A percentile compares a stretch with the other conserved stretches of the same genome.
Evolutionary conservation across 1,284 basidiomycete genomes (phyloP).

Genomic region (Tranzscheliella williamsii): DNA sequence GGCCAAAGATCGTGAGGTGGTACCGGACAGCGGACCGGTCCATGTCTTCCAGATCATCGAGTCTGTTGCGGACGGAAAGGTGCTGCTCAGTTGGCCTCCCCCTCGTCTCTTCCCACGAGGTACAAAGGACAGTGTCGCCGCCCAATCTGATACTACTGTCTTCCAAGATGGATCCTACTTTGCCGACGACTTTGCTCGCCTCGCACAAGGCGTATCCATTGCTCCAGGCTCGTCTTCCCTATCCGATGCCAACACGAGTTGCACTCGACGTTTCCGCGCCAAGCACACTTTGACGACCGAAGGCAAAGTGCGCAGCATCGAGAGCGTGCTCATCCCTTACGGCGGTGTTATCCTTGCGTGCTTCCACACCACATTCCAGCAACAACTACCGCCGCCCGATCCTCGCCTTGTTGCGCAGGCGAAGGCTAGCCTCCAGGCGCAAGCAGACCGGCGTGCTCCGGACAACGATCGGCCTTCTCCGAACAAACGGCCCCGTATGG

Average conservation of each 20-base stretch:
- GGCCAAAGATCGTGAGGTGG: conserved; percentile 3
- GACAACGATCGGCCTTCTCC: conserved; percentile 10
- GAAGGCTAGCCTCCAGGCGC: conserved; percentile 5
- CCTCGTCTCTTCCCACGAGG: conserved; percentile 37
- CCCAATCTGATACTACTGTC: conserved; percentile 12
- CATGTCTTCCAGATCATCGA: conserved; percentile 81
- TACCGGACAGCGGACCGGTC: conserved; percentile 43
- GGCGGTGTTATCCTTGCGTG: conserved; percentile 68
- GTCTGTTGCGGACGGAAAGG: conserved; percentile 65
- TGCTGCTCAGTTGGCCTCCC: conserved; percentile 85
- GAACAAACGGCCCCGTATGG: conserved; percentile 16
- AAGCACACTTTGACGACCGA: conserved; percentile 71
- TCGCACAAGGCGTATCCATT: conserved; percentile 73
- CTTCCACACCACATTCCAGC: conserved; percentile 61
- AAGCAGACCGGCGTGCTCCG: conserved; percentile 15
- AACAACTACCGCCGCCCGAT: conserved; percentile 28
- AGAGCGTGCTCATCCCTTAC: conserved; percentile 91
- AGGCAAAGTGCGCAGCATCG: conserved; percentile 69
- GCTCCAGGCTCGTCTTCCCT: conserved; percentile 52
- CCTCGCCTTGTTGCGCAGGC: conserved; percentile 21
- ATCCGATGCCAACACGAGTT: conserved; percentile 82
- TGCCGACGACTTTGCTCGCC: conserved; percentile 77
- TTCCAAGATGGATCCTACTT: conserved; percentile 69
- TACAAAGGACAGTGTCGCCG: conserved; percentile 3
- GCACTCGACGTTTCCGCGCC: conserved; percentile 86